Evolutionary conservation across 352 stramenopile species (phyloP).

Genomic region (Phytophthora meadii): DNA sequence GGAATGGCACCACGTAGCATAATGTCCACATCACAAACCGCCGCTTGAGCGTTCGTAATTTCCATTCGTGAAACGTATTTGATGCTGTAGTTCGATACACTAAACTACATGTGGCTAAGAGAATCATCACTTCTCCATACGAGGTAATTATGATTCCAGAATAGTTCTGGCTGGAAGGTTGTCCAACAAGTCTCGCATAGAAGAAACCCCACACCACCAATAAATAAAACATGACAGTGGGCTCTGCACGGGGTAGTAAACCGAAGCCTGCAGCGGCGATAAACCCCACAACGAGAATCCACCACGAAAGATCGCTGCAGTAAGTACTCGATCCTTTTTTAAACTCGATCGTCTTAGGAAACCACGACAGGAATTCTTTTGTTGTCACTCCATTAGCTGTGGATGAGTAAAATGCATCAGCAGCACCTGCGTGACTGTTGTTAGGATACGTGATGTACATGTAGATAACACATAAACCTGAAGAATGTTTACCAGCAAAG

Average conservation of each 20-base stretch:
- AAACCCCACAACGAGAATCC: slow-evolving; percentile 57
- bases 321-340: slow-evolving; percentile 51
- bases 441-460: too few relatives aligned
- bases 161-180: slow-evolving; percentile 72
- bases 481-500: slow-evolving; percentile 43
- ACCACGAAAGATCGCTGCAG: slow-evolving; percentile 81
- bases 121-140: slow-evolving; percentile 68
- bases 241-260: slow-evolving; percentile 50
- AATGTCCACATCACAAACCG: slow-evolving; percentile 62
- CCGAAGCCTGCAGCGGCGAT: slow-evolving; percentile 54
- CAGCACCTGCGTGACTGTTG: slow-evolving; percentile 33
- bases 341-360: slow-evolving; percentile 87
- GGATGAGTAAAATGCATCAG: slow-evolving; percentile 56
- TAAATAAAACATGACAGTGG: slow-evolving; percentile 55
- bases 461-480: too few relatives aligned
- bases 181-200: slow-evolving; percentile 72
- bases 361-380: slow-evolving; percentile 69
- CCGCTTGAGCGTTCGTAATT: slow-evolving; percentile 28
- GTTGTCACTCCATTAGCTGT: slow-evolving; percentile 59
- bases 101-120: slow-evolving; percentile 60
- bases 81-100: slow-evolving; percentile 46
- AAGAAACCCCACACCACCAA: slow-evolving; percentile 76
- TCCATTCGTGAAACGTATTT: slow-evolving; percentile 62
- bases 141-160: slow-evolving; percentile 49
- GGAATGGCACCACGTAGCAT: slow-evolving; percentile 76